phyloP scores from a whole-genome alignment of 148 eudicot genomes.

The Rhododendron williamsianum region DNA sequence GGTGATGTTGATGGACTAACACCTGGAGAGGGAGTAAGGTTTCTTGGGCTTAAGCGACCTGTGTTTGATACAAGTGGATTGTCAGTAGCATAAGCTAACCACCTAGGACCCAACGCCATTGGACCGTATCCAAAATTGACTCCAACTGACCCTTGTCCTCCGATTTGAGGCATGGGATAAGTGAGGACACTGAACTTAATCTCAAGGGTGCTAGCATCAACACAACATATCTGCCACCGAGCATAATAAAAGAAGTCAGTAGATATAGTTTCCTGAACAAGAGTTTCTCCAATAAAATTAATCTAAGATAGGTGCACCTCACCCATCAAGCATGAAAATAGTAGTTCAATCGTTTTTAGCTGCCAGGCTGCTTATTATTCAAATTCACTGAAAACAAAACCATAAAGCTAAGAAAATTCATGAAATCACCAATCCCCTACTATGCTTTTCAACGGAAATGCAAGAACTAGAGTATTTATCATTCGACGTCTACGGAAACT shows the following conservation, averaged over 20 bases:
- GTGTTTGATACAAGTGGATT: constrained; percentile 23
- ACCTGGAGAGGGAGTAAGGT: constrained; percentile 31
- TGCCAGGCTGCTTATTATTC: not conserved
- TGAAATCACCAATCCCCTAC: not conserved
- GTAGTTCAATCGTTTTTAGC: not conserved
- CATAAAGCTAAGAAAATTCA: not conserved
- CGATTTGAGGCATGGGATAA: constrained; percentile 34
- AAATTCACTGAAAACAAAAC: not conserved
- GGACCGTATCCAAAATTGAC: constrained; percentile 42
- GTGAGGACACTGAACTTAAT: constrained; percentile 38
- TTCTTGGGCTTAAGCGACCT: constrained; percentile 34
- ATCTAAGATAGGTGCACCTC: not conserved
- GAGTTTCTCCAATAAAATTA: constrained; percentile 1
- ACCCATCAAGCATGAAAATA: constrained; percentile 1
- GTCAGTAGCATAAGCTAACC: constrained; percentile 44
- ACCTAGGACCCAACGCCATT: constrained; percentile 46
- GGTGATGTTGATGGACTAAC: constrained; percentile 33
- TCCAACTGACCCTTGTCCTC: constrained; percentile 26
- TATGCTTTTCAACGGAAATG: not conserved
- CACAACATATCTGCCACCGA: constrained; percentile 35
- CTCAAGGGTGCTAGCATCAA: constrained; percentile 38
- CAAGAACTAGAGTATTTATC: not conserved
- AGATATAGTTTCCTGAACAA: not conserved
- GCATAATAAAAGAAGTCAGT: not conserved
- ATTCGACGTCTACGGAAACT: not conserved